Evolutionary conservation across 441 rosid species (phyloP).

Genomic region (Flueggea neowawraea): DNA sequence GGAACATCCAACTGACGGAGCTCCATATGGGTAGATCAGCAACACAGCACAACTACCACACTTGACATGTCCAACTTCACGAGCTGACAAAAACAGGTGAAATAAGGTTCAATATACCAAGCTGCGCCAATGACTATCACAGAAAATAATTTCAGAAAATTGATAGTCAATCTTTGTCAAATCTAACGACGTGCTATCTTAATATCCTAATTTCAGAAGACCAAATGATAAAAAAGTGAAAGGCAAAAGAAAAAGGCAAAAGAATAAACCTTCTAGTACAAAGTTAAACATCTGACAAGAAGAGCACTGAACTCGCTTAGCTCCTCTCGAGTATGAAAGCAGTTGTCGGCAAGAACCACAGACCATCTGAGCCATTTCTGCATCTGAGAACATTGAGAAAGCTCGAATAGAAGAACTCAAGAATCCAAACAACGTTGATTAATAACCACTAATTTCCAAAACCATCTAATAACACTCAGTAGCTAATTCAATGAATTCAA

Average conservation of each 20-base stretch:
- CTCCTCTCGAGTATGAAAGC: conserved; percentile 71
- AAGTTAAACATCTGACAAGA: conserved; percentile 64
- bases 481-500: no score
- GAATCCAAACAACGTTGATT: no score
- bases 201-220: not conserved
- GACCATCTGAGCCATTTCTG: conserved; percentile 66
- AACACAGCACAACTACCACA: conserved; percentile 53
- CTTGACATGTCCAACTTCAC: conserved; percentile 67
- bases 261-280: conserved; percentile 76
- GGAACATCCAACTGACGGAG: conserved; percentile 79
- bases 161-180: no score
- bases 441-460: no score
- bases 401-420: no score
- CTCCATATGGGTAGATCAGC: conserved; percentile 78
- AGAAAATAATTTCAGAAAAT: no score
- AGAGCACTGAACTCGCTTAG: conserved; percentile 60
- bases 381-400: not conserved
- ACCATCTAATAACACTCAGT: no score
- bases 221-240: not conserved
- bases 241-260: conserved; percentile 12
- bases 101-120: not conserved
- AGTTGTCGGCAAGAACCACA: conserved; percentile 86
- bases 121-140: not conserved
- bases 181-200: not conserved
- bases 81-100: conserved; percentile 42